Evolutionary conservation across 2,329 filamentous ascomycete genomes (phyloP).

Genomic region (Colletotrichum endophyticum): DNA sequence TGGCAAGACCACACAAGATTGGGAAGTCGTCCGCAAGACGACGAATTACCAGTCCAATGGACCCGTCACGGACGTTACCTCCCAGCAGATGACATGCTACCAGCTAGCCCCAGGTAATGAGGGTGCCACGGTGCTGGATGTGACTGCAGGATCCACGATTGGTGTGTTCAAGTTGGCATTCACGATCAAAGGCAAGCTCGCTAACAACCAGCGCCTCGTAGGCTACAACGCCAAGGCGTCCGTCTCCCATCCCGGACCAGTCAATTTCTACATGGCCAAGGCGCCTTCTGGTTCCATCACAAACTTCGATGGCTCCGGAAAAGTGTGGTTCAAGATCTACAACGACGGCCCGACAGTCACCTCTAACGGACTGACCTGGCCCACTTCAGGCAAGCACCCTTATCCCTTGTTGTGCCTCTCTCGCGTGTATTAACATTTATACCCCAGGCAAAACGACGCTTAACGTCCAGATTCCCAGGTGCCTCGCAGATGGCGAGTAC

Average conservation of each 20-base stretch:
- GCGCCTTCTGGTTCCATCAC: slow-evolving; percentile 36
- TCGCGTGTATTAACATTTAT: background rate
- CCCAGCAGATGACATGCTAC: slow-evolving; percentile 56
- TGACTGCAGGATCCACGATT: slow-evolving; percentile 26
- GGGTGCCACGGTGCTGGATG: slow-evolving; percentile 45
- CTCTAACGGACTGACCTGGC: slow-evolving; percentile 41
- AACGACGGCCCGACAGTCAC: slow-evolving; percentile 43
- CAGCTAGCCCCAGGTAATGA: slow-evolving; percentile 45
- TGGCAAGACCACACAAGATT: slow-evolving; percentile 39
- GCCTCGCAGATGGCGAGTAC: slow-evolving; percentile 53
- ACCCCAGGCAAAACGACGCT: slow-evolving; percentile 33
- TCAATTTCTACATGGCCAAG: slow-evolving; percentile 43
- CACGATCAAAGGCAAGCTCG: background rate
- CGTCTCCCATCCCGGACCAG: slow-evolving; percentile 47
- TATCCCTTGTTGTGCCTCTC: background rate
- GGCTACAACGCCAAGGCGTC: slow-evolving; percentile 39
- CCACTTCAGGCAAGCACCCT: slow-evolving; percentile 34
- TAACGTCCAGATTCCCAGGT: slow-evolving; percentile 45
- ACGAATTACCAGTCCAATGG: slow-evolving; percentile 55
- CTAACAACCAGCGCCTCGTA: background rate
- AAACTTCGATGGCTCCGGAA: slow-evolving; percentile 40
- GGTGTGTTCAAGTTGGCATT: background rate
- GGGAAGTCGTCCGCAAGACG: slow-evolving; percentile 52
- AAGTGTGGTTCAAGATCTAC: slow-evolving; percentile 49
- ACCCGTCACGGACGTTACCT: slow-evolving; percentile 52